A percentile compares a stretch with the other conserved stretches of the same genome.
Evolutionary conservation across 176 grass and related monocot species (phyloP).

Genomic region (Aegilops speltoides): DNA sequence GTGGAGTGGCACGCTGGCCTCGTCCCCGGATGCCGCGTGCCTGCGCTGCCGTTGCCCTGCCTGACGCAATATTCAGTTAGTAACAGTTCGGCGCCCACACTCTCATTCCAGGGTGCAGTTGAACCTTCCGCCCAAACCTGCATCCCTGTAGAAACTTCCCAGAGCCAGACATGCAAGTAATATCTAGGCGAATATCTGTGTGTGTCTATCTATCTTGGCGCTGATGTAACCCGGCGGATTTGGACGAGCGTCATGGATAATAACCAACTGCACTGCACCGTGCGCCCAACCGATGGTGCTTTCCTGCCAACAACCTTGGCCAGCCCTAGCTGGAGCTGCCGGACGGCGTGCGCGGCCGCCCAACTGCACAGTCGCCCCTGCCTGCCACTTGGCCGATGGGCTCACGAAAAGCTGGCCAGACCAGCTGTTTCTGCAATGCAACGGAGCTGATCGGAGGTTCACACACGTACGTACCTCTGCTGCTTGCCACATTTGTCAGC

Average conservation of each 20-base stretch:
- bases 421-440: background rate
- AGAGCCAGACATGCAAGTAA: background rate
- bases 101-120: background rate
- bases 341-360: background rate
- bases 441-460: background rate
- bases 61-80: background rate
- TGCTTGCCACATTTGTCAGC: constrained; percentile 34
- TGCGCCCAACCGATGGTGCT: background rate
- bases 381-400: background rate
- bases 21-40: background rate
- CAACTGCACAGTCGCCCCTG: background rate
- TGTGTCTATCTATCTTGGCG: background rate
- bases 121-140: background rate
- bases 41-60: background rate
- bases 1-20: too few species aligned
- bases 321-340: background rate
- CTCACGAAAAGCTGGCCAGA: background rate
- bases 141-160: background rate
- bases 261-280: background rate
- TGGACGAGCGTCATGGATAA: background rate
- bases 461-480: background rate
- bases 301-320: background rate
- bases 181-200: background rate
- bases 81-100: background rate
- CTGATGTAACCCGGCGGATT: background rate